Conservation (phyloP, 2,329 filamentous ascomycete species). For the Ciborinia camelliae region DNA sequence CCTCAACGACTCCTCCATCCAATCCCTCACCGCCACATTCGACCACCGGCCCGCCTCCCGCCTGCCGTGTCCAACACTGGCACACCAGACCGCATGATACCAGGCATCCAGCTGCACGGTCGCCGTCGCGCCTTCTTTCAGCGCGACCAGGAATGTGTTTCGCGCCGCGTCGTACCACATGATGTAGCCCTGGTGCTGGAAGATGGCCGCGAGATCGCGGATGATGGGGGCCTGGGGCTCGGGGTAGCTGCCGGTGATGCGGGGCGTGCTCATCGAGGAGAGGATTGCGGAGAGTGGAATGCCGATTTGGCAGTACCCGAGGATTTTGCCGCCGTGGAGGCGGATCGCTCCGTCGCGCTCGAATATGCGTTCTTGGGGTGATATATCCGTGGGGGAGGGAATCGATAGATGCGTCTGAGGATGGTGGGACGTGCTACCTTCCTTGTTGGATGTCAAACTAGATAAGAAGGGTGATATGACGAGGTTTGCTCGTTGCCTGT, state of each 20-base stretch:
- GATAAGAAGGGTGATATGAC: constrained; percentile 60
- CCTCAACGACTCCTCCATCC: neutral
- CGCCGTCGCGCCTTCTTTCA: constrained; percentile 56
- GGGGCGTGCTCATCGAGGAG: constrained; percentile 19
- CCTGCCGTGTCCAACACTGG: too few relatives aligned
- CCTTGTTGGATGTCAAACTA: neutral
- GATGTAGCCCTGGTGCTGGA: constrained; percentile 54
- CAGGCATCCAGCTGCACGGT: constrained; percentile 57
- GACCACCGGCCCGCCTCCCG: rapidly evolving
- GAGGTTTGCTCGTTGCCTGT: constrained; percentile 80
- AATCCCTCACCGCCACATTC: neutral
- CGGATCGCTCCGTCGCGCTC: constrained; percentile 46
- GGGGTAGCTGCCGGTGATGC: constrained; percentile 20
- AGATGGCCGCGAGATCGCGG: constrained; percentile 40
- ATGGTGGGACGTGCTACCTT: neutral
- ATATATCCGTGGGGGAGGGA: constrained; percentile 63
- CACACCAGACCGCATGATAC: constrained; percentile 51
- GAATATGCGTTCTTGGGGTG: constrained; percentile 39
- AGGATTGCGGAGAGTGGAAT: constrained; percentile 41
- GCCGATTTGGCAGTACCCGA: constrained; percentile 56
- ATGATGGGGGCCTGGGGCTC: constrained; percentile 24
- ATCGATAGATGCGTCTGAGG: constrained; percentile 37
- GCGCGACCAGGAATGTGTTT: constrained; percentile 52
- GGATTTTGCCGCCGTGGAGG: constrained; percentile 43
- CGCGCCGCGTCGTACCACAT: constrained; percentile 52